phyloP scores from a whole-genome alignment of 768 basidiomycete genomes.

The Pleurotus ostreatus region DNA sequence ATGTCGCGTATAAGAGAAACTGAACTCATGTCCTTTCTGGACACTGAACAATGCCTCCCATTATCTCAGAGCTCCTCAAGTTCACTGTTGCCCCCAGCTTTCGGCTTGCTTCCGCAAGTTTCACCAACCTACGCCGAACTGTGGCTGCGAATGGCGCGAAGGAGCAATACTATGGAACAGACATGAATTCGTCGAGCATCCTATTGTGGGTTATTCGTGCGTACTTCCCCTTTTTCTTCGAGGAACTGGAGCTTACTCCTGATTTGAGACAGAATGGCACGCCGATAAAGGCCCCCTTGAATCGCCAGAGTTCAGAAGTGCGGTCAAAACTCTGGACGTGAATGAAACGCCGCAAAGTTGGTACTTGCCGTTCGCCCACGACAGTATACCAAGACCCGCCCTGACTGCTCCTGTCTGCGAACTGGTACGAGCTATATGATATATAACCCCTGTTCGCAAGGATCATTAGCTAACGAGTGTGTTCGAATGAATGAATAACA shows the following conservation, averaged over 20 bases:
- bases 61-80: conserved; percentile 15
- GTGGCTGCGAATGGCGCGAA: conserved; percentile 13
- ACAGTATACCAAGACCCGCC: conserved; percentile 12
- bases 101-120: conserved; percentile 11
- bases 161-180: conserved; percentile 19
- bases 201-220: conserved; percentile 20
- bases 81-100: conserved; percentile 14
- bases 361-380: conserved; percentile 15
- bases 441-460: neutral
- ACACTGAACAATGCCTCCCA: conserved; percentile 12
- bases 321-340: conserved; percentile 14
- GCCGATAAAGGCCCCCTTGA: neutral
- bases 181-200: conserved; percentile 7
- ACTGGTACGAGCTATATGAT: conserved; percentile 12
- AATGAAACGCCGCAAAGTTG: conserved; percentile 9
- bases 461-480: neutral
- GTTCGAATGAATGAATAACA: neutral
- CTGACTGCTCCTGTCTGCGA: conserved; percentile 18
- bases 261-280: conserved; percentile 16
- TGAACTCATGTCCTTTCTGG: no score
- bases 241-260: neutral
- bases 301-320: neutral
- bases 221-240: neutral
- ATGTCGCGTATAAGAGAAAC: no score
- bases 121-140: conserved; percentile 12